Base-by-base conservation (phyloP, 805 yeast species). In the Dipodascus albidus region DNA sequence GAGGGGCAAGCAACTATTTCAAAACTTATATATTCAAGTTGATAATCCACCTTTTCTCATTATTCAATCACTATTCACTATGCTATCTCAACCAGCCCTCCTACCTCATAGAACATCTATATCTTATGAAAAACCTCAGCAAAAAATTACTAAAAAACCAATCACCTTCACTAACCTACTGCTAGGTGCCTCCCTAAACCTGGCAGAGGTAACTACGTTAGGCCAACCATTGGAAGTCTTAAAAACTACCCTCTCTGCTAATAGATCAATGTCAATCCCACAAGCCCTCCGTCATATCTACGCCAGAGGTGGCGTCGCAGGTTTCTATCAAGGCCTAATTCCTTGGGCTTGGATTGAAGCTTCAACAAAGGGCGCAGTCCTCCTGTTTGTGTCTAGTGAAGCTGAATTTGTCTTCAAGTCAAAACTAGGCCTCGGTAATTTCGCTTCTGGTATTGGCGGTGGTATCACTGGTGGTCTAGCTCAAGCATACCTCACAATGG, bases 321-420 rank as follows among this genome's bases (percentile, higher is more conserved):
- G 98, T 0, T 93, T 90, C 73, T 93, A 90, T 72, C 99, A 93
- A 70, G 99, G 99, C 31, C 76, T 93, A 66, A 90, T 91, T 59
- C 99, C 99, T 49, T 93, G 99, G 99, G 99, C 98, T 3, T 90
- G 98, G 97, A 86, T 93, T 61, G 99, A 91, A 71, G 99, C 96
- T 8, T 86, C 96, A n/a, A 93, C 99, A 38, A 93, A 93, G 70
- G 99, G 99, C 68, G 97, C 98, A 3, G 96, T 90, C 4, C 75
- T 93, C 54, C 75, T 93, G 60, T 93, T 93, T 63, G 96, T 89
- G 33, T 84, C 96, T 49, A 82, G 95, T 49, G 98, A 93, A 67
- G 86, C 89, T 52, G 98, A 93, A 70, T 87, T 87, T 69, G 78
- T 77, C 50, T 80, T 83, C 62, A 82, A 76, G 63, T 55, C 60